Evolutionary conservation across 2,329 filamentous ascomycete genomes (phyloP).

Genomic region (Pyrenophora seminiperda): DNA sequence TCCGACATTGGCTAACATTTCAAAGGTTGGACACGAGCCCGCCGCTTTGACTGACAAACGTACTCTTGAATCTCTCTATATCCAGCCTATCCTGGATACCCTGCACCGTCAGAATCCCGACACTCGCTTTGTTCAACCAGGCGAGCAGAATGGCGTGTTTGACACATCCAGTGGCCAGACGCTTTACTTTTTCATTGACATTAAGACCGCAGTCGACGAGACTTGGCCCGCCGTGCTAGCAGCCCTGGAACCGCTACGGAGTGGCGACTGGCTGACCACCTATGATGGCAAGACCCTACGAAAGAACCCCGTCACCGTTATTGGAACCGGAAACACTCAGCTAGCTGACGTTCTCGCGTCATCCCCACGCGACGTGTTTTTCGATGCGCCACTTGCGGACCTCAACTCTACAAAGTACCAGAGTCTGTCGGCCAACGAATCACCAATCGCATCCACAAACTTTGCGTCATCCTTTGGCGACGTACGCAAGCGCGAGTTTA

Average conservation of each 20-base stretch:
- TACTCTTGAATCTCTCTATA: slow-evolving; percentile 63
- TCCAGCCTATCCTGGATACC: slow-evolving; percentile 63
- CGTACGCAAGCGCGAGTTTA: slow-evolving; percentile 47
- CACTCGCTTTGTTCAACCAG: slow-evolving; percentile 52
- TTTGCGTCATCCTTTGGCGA: slow-evolving; percentile 53
- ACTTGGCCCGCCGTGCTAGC: slow-evolving; percentile 63
- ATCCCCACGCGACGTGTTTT: slow-evolving; percentile 59
- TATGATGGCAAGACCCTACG: slow-evolving; percentile 55
- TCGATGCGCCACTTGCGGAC: slow-evolving; percentile 60
- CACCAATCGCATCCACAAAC: slow-evolving; percentile 60
- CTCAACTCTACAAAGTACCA: slow-evolving; percentile 49
- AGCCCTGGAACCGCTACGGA: slow-evolving; percentile 63
- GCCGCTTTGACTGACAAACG: slow-evolving; percentile 58
- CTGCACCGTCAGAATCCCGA: slow-evolving; percentile 62
- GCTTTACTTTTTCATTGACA: slow-evolving; percentile 67
- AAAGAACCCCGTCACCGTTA: slow-evolving; percentile 61
- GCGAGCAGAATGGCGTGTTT: slow-evolving; percentile 64
- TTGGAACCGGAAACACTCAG: slow-evolving; percentile 62
- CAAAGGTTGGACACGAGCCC: slow-evolving; percentile 61
- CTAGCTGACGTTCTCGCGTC: slow-evolving; percentile 51
- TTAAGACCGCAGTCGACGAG: slow-evolving; percentile 62
- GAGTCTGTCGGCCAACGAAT: slow-evolving; percentile 56
- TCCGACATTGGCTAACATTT: not conserved
- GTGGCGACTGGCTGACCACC: slow-evolving; percentile 59
- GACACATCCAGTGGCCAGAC: slow-evolving; percentile 64